Percentiles rank a stretch among this genome's conserved stretches.
Evolutionary conservation across 768 basidiomycete species (phyloP).

Genomic region (Asterophora parasitica): DNA sequence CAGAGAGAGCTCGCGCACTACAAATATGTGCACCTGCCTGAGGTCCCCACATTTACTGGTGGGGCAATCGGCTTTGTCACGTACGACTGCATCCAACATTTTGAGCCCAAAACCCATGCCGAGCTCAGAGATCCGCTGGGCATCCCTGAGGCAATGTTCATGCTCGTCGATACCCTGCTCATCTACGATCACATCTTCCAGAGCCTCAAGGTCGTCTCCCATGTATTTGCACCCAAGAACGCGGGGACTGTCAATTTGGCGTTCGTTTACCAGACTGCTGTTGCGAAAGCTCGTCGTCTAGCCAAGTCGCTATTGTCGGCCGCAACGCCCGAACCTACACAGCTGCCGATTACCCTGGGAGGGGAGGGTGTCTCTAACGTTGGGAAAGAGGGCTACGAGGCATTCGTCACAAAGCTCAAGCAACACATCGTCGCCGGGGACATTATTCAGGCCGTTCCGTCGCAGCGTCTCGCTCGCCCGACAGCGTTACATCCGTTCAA

Average conservation of each 20-base stretch:
- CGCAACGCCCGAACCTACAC: slow-evolving; percentile 58
- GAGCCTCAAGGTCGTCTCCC: slow-evolving; percentile 91
- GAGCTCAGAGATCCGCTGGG: slow-evolving; percentile 69
- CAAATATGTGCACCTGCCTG: slow-evolving; percentile 87
- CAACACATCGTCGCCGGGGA: slow-evolving; percentile 94
- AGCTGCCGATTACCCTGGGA: slow-evolving; percentile 62
- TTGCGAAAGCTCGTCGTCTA: slow-evolving; percentile 75
- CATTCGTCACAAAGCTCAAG: slow-evolving; percentile 87
- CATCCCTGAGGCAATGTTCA: slow-evolving; percentile 96
- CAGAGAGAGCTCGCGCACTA: slow-evolving; percentile 85
- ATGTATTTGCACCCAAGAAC: slow-evolving; percentile 81
- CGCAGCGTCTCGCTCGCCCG: slow-evolving; percentile 81
- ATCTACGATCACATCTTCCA: slow-evolving; percentile 98
- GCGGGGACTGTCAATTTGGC: slow-evolving; percentile 63
- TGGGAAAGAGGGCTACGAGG: slow-evolving; percentile 88
- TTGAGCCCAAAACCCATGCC: slow-evolving; percentile 88
- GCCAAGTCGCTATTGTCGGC: slow-evolving; percentile 59
- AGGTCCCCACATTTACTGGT: slow-evolving; percentile 92
- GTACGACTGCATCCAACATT: slow-evolving; percentile 94
- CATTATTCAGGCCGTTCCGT: slow-evolving; percentile 98
- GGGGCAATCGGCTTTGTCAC: slow-evolving; percentile 97
- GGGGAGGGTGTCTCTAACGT: slow-evolving; percentile 80
- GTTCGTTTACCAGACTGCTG: slow-evolving; percentile 86
- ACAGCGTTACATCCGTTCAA: slow-evolving; percentile 95
- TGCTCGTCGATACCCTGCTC: slow-evolving; percentile 93